These are phyloP conservation scores for Spathaspora girioi DNA, from an alignment of 805 yeast genomes.

Conservation along the genomic window DNA sequence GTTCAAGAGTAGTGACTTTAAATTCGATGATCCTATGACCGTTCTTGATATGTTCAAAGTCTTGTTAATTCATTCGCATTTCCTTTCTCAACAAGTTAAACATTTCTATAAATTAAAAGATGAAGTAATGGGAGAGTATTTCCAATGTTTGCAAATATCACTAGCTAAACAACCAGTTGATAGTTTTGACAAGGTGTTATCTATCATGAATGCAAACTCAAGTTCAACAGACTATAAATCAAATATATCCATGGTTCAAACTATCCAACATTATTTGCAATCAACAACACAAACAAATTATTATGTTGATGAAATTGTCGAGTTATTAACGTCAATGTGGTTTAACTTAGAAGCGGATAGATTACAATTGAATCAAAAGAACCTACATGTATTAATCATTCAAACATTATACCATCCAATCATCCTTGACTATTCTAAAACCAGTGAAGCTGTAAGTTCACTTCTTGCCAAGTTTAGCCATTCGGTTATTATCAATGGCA, in stretches of 20 bases:
- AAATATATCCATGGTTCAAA: constrained; percentile 20
- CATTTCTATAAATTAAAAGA: constrained; percentile 44
- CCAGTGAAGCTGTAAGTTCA: constrained; percentile 21
- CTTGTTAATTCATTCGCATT: constrained; percentile 4
- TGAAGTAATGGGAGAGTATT: constrained; percentile 25
- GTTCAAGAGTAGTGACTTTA: constrained; percentile 6
- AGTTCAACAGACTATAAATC: constrained; percentile 20
- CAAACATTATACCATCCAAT: constrained; percentile 42
- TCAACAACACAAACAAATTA: not conserved
- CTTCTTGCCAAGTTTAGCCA: constrained; percentile 31
- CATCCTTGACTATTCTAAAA: constrained; percentile 36
- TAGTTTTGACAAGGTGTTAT: constrained; percentile 4
- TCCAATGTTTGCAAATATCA: constrained; percentile 1
- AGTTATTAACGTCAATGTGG: constrained; percentile 51
- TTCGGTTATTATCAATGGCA: constrained; percentile 46
- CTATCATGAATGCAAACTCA: constrained; percentile 14
- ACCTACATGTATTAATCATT: constrained; percentile 57
- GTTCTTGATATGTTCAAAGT: not conserved
- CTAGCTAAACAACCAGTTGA: not conserved
- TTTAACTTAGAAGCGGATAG: constrained; percentile 52
- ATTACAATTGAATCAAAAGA: constrained; percentile 60
- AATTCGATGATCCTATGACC: not conserved
- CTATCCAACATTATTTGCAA: constrained; percentile 14
- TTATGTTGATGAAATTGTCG: constrained; percentile 19
- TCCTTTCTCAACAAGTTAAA: constrained; percentile 18